These are phyloP conservation scores for Sphagnurus paluster DNA, from an alignment of 1,284 basidiomycete species.

Conservation along the genomic window DNA sequence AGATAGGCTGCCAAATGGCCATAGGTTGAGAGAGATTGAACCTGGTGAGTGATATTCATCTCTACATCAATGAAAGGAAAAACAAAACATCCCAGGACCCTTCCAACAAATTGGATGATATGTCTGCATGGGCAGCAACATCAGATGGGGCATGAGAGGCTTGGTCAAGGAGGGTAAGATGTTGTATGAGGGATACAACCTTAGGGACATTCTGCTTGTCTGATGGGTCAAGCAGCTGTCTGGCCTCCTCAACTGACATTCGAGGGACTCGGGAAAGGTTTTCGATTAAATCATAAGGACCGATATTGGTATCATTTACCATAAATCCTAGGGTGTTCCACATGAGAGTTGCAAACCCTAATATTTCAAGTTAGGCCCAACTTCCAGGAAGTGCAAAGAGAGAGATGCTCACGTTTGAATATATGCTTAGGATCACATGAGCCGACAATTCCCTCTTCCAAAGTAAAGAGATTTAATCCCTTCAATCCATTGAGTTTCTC, in stretches of 20 bases:
- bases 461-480: not conserved
- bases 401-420: not conserved
- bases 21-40: slow-evolving; percentile 23
- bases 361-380: no score
- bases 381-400: no score
- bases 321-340: not conserved
- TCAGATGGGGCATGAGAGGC: not conserved
- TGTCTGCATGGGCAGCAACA: not conserved
- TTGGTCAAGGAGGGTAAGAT: not conserved
- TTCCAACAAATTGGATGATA: not conserved
- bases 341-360: not conserved
- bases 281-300: not conserved
- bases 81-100: not conserved
- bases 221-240: not conserved
- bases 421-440: not conserved
- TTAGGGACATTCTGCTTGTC: not conserved
- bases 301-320: not conserved
- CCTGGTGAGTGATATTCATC: slow-evolving; percentile 14
- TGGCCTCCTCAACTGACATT: not conserved
- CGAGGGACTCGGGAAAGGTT: not conserved
- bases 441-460: not conserved
- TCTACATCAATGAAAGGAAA: not conserved
- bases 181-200: not conserved
- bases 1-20: slow-evolving; percentile 21
- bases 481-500: not conserved